Evolutionary conservation across 2,329 filamentous ascomycete genomes (phyloP).

Genomic region (Calonectria montana): DNA sequence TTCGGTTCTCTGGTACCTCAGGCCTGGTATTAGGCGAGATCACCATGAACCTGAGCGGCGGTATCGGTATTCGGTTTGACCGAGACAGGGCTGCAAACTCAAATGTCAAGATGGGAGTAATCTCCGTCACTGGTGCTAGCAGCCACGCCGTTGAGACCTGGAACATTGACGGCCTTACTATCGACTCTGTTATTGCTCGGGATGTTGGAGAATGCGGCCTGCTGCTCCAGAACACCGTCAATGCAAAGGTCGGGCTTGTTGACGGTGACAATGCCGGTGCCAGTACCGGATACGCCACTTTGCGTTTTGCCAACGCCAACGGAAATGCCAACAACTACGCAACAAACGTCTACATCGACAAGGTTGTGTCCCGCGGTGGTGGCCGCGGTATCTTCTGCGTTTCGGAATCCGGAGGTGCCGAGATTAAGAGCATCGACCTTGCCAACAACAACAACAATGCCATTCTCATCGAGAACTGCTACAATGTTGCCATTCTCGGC

Average conservation of each 20-base stretch:
- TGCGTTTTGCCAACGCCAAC: slow-evolving; percentile 69
- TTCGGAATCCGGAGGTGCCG: slow-evolving; percentile 63
- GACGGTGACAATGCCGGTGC: slow-evolving; percentile 66
- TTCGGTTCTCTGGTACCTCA: slow-evolving; percentile 64
- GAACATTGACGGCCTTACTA: slow-evolving; percentile 67
- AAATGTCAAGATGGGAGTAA: slow-evolving; percentile 64
- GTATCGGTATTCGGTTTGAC: slow-evolving; percentile 68
- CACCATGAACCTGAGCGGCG: slow-evolving; percentile 65
- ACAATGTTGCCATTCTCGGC: slow-evolving; percentile 62
- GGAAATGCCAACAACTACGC: slow-evolving; percentile 60
- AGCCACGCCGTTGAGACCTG: slow-evolving; percentile 70
- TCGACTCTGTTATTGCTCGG: slow-evolving; percentile 63
- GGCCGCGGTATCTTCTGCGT: slow-evolving; percentile 70
- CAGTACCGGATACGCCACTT: slow-evolving; percentile 65
- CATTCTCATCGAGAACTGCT: slow-evolving; percentile 70
- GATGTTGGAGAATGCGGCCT: slow-evolving; percentile 66
- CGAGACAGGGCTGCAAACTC: slow-evolving; percentile 63
- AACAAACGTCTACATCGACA: slow-evolving; percentile 65
- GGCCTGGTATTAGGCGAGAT: slow-evolving; percentile 62
- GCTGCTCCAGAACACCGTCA: slow-evolving; percentile 64
- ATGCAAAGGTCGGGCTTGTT: slow-evolving; percentile 64
- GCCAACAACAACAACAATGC: slow-evolving; percentile 66
- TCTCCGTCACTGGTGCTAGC: slow-evolving; percentile 63
- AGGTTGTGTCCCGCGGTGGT: slow-evolving; percentile 65
- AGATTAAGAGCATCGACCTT: slow-evolving; percentile 61